Base-by-base conservation (phyloP, 2,329 filamentous ascomycete genomes). In the Cercospora zeae-maydis region DNA sequence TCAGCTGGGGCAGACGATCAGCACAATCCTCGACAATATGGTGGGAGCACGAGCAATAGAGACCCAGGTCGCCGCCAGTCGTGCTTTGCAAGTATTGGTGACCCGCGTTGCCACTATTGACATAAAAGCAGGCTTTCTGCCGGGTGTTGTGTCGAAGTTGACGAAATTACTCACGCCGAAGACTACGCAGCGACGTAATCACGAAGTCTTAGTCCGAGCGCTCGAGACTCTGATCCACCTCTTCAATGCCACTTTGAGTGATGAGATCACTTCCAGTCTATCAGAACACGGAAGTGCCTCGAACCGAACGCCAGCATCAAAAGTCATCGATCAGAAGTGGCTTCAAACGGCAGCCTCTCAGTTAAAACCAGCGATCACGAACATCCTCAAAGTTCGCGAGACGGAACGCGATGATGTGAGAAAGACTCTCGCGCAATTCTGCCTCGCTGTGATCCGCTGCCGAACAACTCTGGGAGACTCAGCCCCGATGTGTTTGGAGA, bases 61-160 rank as follows among this genome's bases (percentile, higher is more conserved):
- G n/a, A 84, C 93, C 19, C 92, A 93, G 72, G 74, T 88, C 4
- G 84, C 89, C 67, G 90, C 92, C 5, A 79, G 91, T 3, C 76
- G 80, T 11, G 86, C 89, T 6, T 74, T 97, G 1, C 78, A 84
- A 56, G 79, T 84, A 0, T 78, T 95, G 7, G 85, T 87, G 67
- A 72, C 75, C 6, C 84, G 86, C 21, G 82, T 96, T 47, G 86
- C 83, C 58, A 89, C 95, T 70, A 84, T 84, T 52, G 84, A 89
- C n/a, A 86, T 90, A 2, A 80, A 96, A 61, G 91, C 92, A 9
- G 93, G 86, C 65, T 95, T 99, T 71, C 81, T 98, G 45, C 95
- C 96, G 0, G 92, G 93, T 9, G 91, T 91, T 0, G 85, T 96
- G 0, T 98, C 95, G 2, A 86, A 87, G 1, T 79, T 99, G 24